phyloP scores from a whole-genome alignment of 2,329 filamentous ascomycete genomes.

The Beauveria varroae region DNA sequence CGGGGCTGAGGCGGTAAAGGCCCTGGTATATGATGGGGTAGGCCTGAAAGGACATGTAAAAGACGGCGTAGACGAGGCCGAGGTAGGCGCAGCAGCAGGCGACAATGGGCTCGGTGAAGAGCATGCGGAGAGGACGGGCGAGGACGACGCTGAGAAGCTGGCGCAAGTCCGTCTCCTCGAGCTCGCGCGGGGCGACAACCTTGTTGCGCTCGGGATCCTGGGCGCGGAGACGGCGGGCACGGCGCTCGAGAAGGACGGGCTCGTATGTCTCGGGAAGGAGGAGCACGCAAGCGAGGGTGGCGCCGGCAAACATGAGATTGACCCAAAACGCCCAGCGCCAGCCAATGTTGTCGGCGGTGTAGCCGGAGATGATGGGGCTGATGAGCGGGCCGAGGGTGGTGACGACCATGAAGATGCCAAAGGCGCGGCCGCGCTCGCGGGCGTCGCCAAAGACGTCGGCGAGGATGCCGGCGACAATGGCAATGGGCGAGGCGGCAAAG shows the following conservation, averaged over 20 bases:
- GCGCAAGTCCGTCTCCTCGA: slow-evolving; percentile 49
- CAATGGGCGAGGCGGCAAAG: slow-evolving; percentile 51
- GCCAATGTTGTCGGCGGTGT: slow-evolving; percentile 46
- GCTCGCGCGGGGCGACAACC: slow-evolving; percentile 54
- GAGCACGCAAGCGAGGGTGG: slow-evolving; percentile 51
- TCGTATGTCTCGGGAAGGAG: slow-evolving; percentile 59
- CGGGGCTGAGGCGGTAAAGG: slow-evolving; percentile 55
- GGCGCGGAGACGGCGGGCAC: slow-evolving; percentile 50
- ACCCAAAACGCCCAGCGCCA: slow-evolving; percentile 70
- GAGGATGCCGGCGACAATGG: slow-evolving; percentile 55
- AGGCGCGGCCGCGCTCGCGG: slow-evolving; percentile 46
- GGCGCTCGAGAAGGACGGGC: slow-evolving; percentile 47
- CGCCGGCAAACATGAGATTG: slow-evolving; percentile 58
- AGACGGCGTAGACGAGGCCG: slow-evolving; percentile 59
- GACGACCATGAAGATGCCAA: slow-evolving; percentile 57
- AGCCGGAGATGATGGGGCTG: slow-evolving; percentile 58
- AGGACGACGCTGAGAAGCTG: slow-evolving; percentile 63
- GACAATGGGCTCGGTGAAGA: slow-evolving; percentile 65
- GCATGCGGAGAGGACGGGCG: slow-evolving; percentile 65
- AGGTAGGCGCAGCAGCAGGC: slow-evolving; percentile 63
- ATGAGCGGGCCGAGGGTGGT: slow-evolving; percentile 61
- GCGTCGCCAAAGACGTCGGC: slow-evolving; percentile 56
- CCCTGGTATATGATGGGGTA: slow-evolving; percentile 62
- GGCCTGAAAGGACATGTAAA: slow-evolving; percentile 69
- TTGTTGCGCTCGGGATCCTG: slow-evolving; percentile 39